Conservation (phyloP, 2,329 filamentous ascomycete species). For the Akanthomyces dipterigenus region DNA sequence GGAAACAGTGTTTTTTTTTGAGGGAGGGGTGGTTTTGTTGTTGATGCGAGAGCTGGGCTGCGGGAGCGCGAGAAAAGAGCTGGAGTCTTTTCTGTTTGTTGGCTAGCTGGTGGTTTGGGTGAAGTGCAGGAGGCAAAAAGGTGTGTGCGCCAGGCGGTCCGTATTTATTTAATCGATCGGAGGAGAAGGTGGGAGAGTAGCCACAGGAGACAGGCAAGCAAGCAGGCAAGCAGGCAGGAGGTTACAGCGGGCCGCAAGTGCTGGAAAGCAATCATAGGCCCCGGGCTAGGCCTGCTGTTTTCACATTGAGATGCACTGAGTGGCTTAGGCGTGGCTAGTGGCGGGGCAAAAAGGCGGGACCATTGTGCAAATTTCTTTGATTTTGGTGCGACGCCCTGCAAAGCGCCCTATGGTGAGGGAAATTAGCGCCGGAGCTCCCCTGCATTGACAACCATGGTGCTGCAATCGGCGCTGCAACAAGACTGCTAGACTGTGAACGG, state of each 20-base stretch:
- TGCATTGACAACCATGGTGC: background rate
- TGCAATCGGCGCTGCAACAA: background rate
- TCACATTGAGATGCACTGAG: background rate
- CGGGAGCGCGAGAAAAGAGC: background rate
- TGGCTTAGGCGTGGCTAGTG: background rate
- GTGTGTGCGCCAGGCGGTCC: background rate
- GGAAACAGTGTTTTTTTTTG: slow-evolving; percentile 17
- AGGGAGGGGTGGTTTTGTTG: background rate
- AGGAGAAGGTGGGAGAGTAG: background rate
- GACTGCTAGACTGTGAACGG: too few relatives aligned
- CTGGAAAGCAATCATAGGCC: too few relatives aligned
- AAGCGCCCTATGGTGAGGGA: background rate
- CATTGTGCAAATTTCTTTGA: background rate
- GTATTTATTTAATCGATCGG: background rate
- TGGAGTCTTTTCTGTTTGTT: background rate
- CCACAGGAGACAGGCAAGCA: too few relatives aligned
- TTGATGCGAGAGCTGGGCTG: background rate
- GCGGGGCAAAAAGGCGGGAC: slow-evolving; percentile 1
- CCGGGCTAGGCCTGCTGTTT: background rate
- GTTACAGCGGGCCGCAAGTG: background rate
- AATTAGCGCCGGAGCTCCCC: background rate
- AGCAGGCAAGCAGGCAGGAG: background rate
- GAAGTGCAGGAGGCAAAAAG: slow-evolving; percentile 5
- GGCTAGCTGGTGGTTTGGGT: background rate
- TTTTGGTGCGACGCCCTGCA: background rate